Percentiles rank a stretch among this genome's conserved stretches.
These are phyloP conservation scores for Akanthomyces dipterigenus DNA, from an alignment of 2,329 filamentous ascomycete genomes.

Conservation along the genomic window DNA sequence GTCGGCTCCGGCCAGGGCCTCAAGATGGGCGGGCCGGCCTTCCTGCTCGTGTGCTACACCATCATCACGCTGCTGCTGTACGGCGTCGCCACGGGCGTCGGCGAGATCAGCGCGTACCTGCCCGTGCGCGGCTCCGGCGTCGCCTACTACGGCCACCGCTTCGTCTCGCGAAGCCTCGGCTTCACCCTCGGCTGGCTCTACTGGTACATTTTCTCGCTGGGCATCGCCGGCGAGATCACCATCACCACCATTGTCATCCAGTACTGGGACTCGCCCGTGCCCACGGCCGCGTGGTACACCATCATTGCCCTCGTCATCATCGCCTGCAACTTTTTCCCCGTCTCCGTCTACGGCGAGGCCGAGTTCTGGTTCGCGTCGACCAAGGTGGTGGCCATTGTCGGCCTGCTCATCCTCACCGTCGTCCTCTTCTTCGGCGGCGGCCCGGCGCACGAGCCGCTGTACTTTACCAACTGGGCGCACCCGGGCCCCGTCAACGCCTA, in stretches of 20 bases:
- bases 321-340: constrained; percentile 22
- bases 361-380: constrained; percentile 43
- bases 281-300: constrained; percentile 16
- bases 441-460: constrained; percentile 35
- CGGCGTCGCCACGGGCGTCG: constrained; percentile 42
- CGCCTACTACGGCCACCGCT: constrained; percentile 20
- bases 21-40: constrained; percentile 31
- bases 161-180: constrained; percentile 22
- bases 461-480: constrained; percentile 34
- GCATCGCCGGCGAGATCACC: constrained; percentile 16
- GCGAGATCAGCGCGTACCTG: constrained; percentile 25
- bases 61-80: constrained; percentile 49
- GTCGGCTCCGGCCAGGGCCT: constrained; percentile 48
- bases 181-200: constrained; percentile 38
- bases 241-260: constrained; percentile 17
- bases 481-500: constrained; percentile 24
- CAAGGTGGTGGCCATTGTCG: constrained; percentile 42
- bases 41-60: constrained; percentile 38
- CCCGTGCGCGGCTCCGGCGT: constrained; percentile 18
- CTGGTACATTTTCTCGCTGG: constrained; percentile 29
- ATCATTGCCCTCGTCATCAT: constrained; percentile 17
- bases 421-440: constrained; percentile 42
- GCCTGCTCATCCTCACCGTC: constrained; percentile 40
- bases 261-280: constrained; percentile 17
- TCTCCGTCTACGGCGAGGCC: constrained; percentile 40